A percentile compares a stretch with the other conserved stretches of the same genome.
Conservation (phyloP, 768 basidiomycete species). For the Pleurotus sapidus region DNA sequence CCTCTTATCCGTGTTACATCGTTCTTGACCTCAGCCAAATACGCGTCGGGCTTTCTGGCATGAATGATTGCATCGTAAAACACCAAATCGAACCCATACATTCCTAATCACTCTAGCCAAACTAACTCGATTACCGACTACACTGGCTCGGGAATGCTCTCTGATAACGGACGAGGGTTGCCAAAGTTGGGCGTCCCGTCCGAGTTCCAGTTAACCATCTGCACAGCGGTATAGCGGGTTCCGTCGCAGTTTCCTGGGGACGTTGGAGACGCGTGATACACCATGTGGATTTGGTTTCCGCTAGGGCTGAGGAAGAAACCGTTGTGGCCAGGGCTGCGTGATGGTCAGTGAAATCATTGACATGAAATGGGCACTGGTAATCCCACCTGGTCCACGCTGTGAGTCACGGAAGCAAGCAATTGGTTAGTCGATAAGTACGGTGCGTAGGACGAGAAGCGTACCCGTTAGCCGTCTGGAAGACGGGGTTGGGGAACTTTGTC, state of each 20-base stretch:
- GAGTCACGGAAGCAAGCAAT: not conserved
- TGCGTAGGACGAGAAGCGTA: conserved; percentile 5
- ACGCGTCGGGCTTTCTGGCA: too few species aligned
- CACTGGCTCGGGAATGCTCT: not conserved
- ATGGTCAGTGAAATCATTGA: not conserved
- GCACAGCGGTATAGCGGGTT: conserved; percentile 10
- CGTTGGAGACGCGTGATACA: conserved; percentile 10
- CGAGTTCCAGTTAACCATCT: conserved; percentile 3
- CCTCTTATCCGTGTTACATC: too few species aligned
- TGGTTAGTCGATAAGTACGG: not conserved
- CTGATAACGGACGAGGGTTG: not conserved
- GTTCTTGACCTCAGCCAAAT: too few species aligned
- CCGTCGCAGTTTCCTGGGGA: conserved; percentile 11
- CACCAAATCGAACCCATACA: too few species aligned
- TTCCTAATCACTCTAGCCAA: too few species aligned
- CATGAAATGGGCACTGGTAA: not conserved
- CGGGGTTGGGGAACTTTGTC: conserved; percentile 25
- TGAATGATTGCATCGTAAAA: too few species aligned
- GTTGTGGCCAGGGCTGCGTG: conserved; percentile 31
- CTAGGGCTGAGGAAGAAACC: conserved; percentile 30
- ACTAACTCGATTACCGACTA: too few species aligned
- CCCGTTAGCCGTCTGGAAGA: conserved; percentile 29
- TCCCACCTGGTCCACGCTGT: conserved; percentile 3
- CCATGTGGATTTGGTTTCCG: conserved; percentile 21
- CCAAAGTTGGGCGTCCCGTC: conserved; percentile 2